Conservation (phyloP, 2,329 filamentous ascomycete genomes). For the Claviceps sp. region DNA sequence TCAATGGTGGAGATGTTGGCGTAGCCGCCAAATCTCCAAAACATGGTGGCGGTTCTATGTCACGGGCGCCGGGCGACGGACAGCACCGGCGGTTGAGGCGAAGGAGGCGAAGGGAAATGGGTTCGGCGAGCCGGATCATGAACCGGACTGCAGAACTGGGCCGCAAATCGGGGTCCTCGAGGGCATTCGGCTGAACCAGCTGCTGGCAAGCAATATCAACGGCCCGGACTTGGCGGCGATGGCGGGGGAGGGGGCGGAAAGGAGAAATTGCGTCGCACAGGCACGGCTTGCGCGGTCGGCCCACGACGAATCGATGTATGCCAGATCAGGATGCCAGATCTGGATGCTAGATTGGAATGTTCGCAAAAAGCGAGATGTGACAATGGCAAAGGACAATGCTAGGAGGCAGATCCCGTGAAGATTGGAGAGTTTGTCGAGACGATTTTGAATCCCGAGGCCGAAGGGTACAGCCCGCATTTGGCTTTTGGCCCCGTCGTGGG, state of each 20-base stretch:
- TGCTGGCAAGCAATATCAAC: conserved; percentile 1
- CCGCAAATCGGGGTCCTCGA: conserved; percentile 1
- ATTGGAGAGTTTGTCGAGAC: neutral
- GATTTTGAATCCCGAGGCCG: neutral
- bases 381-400: neutral
- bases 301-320: conserved; percentile 1
- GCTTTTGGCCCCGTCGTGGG: neutral
- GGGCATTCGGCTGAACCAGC: conserved; percentile 5
- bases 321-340: neutral
- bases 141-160: conserved; percentile 6
- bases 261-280: conserved; percentile 3
- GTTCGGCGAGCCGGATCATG: conserved; percentile 8
- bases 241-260: neutral
- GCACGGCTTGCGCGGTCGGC: conserved; percentile 2
- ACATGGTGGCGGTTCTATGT: conserved; percentile 57
- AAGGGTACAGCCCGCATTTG: neutral
- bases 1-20: conserved; percentile 95
- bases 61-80: conserved; percentile 19
- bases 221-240: neutral
- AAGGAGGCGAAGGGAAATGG: conserved; percentile 5
- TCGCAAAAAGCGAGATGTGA: neutral
- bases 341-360: neutral
- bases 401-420: neutral
- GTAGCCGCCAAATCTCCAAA: conserved; percentile 99
- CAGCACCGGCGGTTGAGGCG: conserved; percentile 17